Base-by-base conservation (phyloP, 805 yeast genomes). In the Allodekkera sacchari region DNA sequence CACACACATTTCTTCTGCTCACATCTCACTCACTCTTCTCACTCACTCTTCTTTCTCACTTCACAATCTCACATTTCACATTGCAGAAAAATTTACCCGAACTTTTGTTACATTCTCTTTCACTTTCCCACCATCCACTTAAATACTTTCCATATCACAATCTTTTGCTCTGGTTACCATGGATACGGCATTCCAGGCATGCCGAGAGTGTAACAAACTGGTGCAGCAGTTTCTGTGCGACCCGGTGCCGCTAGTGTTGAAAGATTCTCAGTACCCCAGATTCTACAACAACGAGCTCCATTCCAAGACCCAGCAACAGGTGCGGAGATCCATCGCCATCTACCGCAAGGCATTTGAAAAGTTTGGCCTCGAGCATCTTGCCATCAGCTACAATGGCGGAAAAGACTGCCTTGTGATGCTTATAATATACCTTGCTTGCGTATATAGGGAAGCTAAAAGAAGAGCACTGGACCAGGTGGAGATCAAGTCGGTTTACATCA, bases 341-440 rank as follows among this genome's bases (percentile, higher is more conserved):
- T 43, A 45, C 28, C 10, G 31, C 11, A 35, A 41, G 8, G 39
- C 44, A 3, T 35, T 57, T 5, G 37, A 48, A 0, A 28, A 34
- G 16, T 52, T 47, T 35, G 35, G 41, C 2, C 32, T 60, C 10
- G 60, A 65, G 9, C 77, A 80, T 36, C 57, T 83, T 4, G 80
- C 96, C 0, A 64, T 92, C 10, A 82, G 95, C 3, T 92, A 81
- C 55, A 92, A 92, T 52, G 98, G 98, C 8, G 98, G 98, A 2
- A 92, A 92, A 50, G 98, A 92, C 58, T 92, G 97, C 47, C 71
- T 88, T 28, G 96, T 88, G 20, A 75, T 89, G 80, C 66, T 92
- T 34, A 62, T 85, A 11, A 49, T 92, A 5, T 74, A 83, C 33
- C 57, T 88, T 31, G 78, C 92, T 2, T 73, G 71, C 26, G 43